Base-by-base conservation (phyloP, 768 basidiomycete species). In the Kwoniella dejecticola region DNA sequence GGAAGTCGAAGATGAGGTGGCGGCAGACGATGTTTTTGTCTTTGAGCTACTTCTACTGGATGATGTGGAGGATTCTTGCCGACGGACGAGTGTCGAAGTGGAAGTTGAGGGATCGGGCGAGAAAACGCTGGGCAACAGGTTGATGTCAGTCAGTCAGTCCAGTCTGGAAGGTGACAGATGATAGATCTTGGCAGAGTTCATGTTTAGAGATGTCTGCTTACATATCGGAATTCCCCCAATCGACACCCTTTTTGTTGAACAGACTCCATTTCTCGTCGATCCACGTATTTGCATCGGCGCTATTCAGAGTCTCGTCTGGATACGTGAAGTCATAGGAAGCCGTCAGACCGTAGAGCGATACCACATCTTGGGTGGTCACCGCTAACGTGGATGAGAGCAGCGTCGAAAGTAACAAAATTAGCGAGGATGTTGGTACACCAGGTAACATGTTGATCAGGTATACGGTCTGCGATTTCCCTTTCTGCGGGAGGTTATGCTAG, bases 81-180 rank as follows among this genome's bases (percentile, higher is more conserved):
- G 60, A 3, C 67, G 62, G 26, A 70, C 69, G 21, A 73, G 56
- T 23, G 71, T 73, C 1, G 69, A 62, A 2, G 67, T 57, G 21
- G 69, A 54, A 4, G 69, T 71, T n/a, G 65, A 60, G 1, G 73
- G 73, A 49, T 75, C 73, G 23, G 73, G 58, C 0, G 68, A 66
- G 61, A 75, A 75, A n/a, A 69, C 70, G 6, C 73, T 74, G 54
- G 36, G 27, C 11, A n/a, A 21, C 41, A 42, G 19, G 5, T 12
- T 6, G 12, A 42, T 13, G 36, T 8, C 6, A n/a, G 3, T 26
- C 21, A 2, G 27, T 48, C 46, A 30, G 29, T 19, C 13, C 23
- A 29, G 13, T 45, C 24, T 11, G 12, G 12, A 45, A n/a, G 11
- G 2, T n/a, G 12, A 23, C 21, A 23, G 24, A 23, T 3, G 12